Percentiles rank a stretch among this genome's conserved stretches.
phyloP scores from a whole-genome alignment of 2,329 filamentous ascomycete genomes.

The Thielaviopsis populi region DNA sequence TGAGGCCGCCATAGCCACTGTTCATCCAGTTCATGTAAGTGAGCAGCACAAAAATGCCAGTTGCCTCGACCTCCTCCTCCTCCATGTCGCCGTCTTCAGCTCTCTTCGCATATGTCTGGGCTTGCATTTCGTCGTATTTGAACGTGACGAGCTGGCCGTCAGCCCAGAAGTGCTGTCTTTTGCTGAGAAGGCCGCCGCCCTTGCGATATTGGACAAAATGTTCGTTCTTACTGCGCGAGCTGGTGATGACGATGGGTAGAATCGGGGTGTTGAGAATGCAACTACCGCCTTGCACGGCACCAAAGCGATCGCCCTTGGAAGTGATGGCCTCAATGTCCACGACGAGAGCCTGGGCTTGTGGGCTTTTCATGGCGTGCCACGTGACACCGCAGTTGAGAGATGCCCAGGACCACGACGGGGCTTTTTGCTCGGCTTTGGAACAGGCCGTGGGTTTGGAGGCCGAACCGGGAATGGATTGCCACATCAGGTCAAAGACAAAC shows the following conservation, averaged over 20 bases:
- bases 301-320: conserved; percentile 7
- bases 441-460: conserved; percentile 12
- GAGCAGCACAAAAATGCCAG: conserved; percentile 14
- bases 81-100: conserved; percentile 6
- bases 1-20: conserved; percentile 12
- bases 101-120: conserved; percentile 13
- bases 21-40: conserved; percentile 18
- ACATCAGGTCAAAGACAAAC: conserved; percentile 16
- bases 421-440: conserved; percentile 10
- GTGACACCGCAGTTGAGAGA: conserved; percentile 15
- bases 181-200: conserved; percentile 14
- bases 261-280: conserved; percentile 16
- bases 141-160: conserved; percentile 15
- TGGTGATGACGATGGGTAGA: conserved; percentile 15
- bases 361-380: conserved; percentile 17
- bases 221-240: conserved; percentile 11
- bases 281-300: conserved; percentile 13
- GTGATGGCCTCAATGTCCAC: conserved; percentile 15
- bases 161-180: conserved; percentile 16
- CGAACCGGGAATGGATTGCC: conserved; percentile 15
- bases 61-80: conserved; percentile 15
- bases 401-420: conserved; percentile 16
- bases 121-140: conserved; percentile 15
- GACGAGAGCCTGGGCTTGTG: conserved; percentile 15
- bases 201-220: conserved; percentile 15